Base-by-base conservation (phyloP, 75 land plant genomes). In the Pseudotsuga menziesii region DNA sequence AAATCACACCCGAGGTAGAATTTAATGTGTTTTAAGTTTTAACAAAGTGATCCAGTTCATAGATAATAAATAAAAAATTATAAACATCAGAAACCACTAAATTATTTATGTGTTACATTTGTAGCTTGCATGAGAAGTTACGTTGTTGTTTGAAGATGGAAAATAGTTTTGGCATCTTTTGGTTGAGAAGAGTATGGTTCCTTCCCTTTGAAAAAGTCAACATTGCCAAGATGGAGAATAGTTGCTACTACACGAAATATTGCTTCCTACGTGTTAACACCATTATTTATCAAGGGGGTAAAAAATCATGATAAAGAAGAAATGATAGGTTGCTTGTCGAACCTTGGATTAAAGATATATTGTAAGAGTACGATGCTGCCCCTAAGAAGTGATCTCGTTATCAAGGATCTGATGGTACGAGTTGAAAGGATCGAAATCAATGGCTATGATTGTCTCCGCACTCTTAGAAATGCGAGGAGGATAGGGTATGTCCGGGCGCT, bases 221-320 rank as follows among this genome's bases (percentile, higher is more conserved):
- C 72, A 73, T 92, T 92, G 7, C 95, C 95, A 29, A 92, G 88
- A 72, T 92, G 95, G 44, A 92, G 88, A 27, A 92, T 92, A 44
- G 91, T 83, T 76, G 95, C 95, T 0, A 92, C 90, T 4, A 91
- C 91, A 35, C 93, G 83, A 69, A 92, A 92, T 63, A 92, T 92
- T 5, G 93, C 91, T 56, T 92, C 93, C 95, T n/a, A n/a, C n/a
- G n/a, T n/a, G n/a, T n/a, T n/a, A n/a, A n/a, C n/a, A n/a, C n/a
- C n/a, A n/a, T n/a, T n/a, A n/a, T n/a, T n/a, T n/a, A n/a, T n/a
- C n/a, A n/a, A n/a, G n/a, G n/a, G n/a, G n/a, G n/a, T n/a, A n/a
- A n/a, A n/a, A n/a, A n/a, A n/a, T n/a, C n/a, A n/a, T n/a, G n/a
- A n/a, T n/a, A n/a, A n/a, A n/a, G n/a, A n/a, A n/a, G n/a, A n/a